Percentiles rank a stretch among this genome's conserved stretches.
phyloP scores from a whole-genome alignment of 768 basidiomycete species.

The Termitomyces heimii region DNA sequence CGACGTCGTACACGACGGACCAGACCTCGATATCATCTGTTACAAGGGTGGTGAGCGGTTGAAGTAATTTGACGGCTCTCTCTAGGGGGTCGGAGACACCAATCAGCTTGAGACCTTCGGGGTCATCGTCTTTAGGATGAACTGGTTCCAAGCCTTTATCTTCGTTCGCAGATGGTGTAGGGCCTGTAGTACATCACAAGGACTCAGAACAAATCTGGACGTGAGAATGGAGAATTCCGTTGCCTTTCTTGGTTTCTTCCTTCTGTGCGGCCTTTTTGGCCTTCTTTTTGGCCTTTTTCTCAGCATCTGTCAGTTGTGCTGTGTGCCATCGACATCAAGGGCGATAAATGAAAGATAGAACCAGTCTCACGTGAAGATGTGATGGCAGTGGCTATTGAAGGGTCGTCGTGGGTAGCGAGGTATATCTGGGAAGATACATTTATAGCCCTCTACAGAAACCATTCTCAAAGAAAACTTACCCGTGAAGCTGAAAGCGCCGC shows the following conservation, averaged over 20 bases:
- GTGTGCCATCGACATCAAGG: not conserved
- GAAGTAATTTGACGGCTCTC: conserved; percentile 65
- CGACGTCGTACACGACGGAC: conserved; percentile 74
- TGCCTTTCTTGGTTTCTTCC: conserved; percentile 73
- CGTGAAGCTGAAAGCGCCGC: conserved; percentile 67
- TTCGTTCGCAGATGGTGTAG: conserved; percentile 38
- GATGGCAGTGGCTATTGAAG: conserved; percentile 44
- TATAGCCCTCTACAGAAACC: not conserved
- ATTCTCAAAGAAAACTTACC: conserved; percentile 29
- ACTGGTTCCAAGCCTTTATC: conserved; percentile 66
- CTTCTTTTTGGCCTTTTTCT: conserved; percentile 83
- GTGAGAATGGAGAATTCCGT: conserved; percentile 5
- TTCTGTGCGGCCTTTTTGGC: conserved; percentile 76
- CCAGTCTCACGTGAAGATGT: conserved; percentile 29
- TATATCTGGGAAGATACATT: conserved; percentile 53
- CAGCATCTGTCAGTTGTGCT: conserved; percentile 50
- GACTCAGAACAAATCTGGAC: not conserved
- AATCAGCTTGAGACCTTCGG: conserved; percentile 71
- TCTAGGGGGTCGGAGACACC: conserved; percentile 61
- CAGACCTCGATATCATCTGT: conserved; percentile 60
- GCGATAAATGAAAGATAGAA: not conserved
- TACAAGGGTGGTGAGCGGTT: conserved; percentile 51
- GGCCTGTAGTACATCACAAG: conserved; percentile 10
- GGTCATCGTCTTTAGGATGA: conserved; percentile 72
- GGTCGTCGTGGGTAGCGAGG: conserved; percentile 64